phyloP scores from a whole-genome alignment of 345 rosid genomes.

The Zanthoxylum bungeanum region DNA sequence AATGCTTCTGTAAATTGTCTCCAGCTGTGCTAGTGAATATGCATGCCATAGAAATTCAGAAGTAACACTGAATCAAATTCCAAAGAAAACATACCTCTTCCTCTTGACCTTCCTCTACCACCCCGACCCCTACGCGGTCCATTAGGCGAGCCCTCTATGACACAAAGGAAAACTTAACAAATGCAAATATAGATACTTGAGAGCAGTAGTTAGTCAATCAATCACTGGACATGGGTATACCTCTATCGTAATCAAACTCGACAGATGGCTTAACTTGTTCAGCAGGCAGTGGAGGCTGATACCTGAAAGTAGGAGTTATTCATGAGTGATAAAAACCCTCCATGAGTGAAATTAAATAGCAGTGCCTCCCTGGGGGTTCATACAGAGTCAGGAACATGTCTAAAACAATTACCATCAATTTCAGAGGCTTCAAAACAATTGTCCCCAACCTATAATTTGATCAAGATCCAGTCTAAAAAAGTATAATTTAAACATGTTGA shows the following conservation, averaged over 20 bases:
- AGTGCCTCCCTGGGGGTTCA: no score
- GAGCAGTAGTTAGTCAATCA: background rate
- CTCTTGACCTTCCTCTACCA: slow-evolving; percentile 59
- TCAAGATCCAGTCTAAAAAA: no score
- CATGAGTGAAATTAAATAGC: background rate
- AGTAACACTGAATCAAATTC: background rate
- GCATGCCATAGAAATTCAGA: background rate
- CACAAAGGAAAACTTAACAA: background rate
- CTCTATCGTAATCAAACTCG: slow-evolving; percentile 66
- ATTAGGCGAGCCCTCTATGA: slow-evolving; percentile 69
- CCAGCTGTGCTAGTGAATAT: background rate
- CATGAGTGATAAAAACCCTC: background rate
- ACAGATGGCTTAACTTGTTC: slow-evolving; percentile 54
- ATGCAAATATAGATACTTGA: background rate
- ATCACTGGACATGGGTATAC: slow-evolving; percentile 24
- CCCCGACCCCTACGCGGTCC: slow-evolving; percentile 67
- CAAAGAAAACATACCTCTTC: slow-evolving; percentile 30
- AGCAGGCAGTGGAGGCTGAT: slow-evolving; percentile 69
- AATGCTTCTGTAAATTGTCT: background rate
- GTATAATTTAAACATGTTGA: background rate
- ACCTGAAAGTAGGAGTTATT: slow-evolving; percentile 38
- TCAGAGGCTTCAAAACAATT: background rate
- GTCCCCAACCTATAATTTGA: background rate
- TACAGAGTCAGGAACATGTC: background rate
- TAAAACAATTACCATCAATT: background rate